Percentiles rank a stretch among this genome's conserved stretches.
Conservation (phyloP, 352 stramenopile species). For the Pythium phragmitis region DNA sequence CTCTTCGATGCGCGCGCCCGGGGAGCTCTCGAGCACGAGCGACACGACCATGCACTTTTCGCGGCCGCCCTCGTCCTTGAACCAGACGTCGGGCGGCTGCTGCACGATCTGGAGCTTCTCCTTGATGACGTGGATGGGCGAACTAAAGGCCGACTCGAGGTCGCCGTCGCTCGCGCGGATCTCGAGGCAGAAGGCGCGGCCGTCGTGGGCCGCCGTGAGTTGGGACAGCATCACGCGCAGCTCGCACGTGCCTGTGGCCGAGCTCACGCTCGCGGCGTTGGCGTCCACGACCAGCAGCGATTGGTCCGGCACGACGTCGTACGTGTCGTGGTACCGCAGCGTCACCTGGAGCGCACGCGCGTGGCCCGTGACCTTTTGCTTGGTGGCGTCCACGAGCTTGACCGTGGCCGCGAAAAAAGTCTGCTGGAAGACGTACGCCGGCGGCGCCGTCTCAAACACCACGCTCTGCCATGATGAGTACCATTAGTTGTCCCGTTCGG, state of each 20-base stretch:
- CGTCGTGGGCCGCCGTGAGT: conserved; percentile 56
- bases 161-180: conserved; percentile 46
- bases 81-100: conserved; percentile 92
- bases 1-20: conserved; percentile 64
- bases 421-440: conserved; percentile 64
- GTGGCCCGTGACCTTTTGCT: conserved; percentile 50
- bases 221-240: conserved; percentile 48
- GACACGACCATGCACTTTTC: conserved; percentile 94
- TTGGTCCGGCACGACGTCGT: conserved; percentile 69
- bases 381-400: conserved; percentile 63
- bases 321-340: conserved; percentile 73
- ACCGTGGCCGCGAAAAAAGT: conserved; percentile 54
- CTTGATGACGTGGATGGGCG: conserved; percentile 64
- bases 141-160: conserved; percentile 64
- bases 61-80: conserved; percentile 95
- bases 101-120: conserved; percentile 77
- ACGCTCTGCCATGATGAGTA: conserved; percentile 44
- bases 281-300: conserved; percentile 37
- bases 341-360: conserved; percentile 49
- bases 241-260: conserved; percentile 40
- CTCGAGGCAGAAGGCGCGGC: conserved; percentile 70
- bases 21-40: conserved; percentile 75
- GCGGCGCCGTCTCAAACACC: conserved; percentile 51
- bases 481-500: too few species aligned
- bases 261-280: conserved; percentile 31